Percentiles rank a stretch among this genome's conserved stretches.
Evolutionary conservation across 83 land plant genomes (phyloP).

Genomic region (Picea engelmannii): DNA sequence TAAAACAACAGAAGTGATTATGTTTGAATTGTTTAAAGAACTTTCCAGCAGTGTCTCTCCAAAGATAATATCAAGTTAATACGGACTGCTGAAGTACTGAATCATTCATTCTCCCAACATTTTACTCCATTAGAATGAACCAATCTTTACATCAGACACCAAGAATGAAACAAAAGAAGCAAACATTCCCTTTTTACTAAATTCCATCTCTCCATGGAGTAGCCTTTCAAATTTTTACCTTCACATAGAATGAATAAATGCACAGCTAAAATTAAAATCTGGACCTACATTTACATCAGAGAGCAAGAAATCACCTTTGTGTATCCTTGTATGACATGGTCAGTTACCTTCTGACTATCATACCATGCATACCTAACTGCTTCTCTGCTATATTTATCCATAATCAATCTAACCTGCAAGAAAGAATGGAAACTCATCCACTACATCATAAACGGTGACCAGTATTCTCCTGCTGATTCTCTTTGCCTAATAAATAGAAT

Average conservation of each 20-base stretch:
- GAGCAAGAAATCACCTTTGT: slow-evolving; percentile 70
- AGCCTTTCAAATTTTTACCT: background rate
- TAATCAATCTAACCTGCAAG: slow-evolving; percentile 64
- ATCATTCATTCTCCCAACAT: background rate
- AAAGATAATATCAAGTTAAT: background rate
- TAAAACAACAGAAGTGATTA: slow-evolving; percentile 11
- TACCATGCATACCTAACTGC: slow-evolving; percentile 81
- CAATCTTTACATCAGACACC: background rate
- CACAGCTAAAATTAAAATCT: background rate
- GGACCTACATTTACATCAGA: background rate
- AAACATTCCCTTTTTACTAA: background rate
- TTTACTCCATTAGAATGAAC: too few species aligned
- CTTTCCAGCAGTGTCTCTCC: background rate
- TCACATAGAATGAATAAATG: background rate
- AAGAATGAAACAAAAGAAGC: background rate
- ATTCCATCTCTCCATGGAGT: background rate
- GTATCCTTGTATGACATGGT: slow-evolving; percentile 79
- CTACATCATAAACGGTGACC: background rate
- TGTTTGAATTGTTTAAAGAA: background rate
- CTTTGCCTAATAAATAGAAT: background rate
- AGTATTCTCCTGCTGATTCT: background rate
- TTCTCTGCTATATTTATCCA: slow-evolving; percentile 71
- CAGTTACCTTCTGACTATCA: slow-evolving; percentile 57
- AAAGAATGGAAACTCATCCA: background rate
- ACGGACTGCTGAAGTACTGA: background rate